A percentile compares a stretch with the other conserved stretches of the same genome.
Conservation (phyloP, 306 rosid species). For the Trifolium repens region DNA sequence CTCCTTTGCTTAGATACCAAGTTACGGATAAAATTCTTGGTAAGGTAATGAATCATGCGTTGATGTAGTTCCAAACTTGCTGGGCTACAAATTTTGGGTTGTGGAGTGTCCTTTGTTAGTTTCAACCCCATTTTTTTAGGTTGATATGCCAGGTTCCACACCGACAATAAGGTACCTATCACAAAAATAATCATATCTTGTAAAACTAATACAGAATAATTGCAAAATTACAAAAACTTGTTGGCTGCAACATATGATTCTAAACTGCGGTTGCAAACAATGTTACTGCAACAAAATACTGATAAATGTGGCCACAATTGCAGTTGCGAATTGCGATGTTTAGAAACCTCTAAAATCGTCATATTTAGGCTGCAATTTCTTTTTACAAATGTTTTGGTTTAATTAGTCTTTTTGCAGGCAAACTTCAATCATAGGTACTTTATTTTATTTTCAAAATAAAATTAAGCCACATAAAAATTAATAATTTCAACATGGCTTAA, state of each 20-base stretch:
- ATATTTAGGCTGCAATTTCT: neutral
- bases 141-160: slow-evolving; percentile 44
- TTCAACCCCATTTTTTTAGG: slow-evolving; percentile 70
- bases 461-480: neutral
- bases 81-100: slow-evolving; percentile 45
- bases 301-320: neutral
- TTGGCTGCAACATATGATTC: neutral
- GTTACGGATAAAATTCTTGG: slow-evolving; percentile 74
- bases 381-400: neutral
- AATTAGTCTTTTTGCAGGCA: slow-evolving; percentile 1
- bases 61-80: slow-evolving; percentile 51
- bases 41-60: slow-evolving; percentile 67
- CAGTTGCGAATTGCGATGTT: neutral
- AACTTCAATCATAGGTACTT: neutral
- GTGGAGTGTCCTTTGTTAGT: slow-evolving; percentile 54
- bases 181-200: slow-evolving; percentile 13
- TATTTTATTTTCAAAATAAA: neutral
- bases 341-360: neutral
- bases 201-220: slow-evolving; percentile 8
- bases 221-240: slow-evolving; percentile 4
- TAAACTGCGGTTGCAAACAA: neutral
- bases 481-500: slow-evolving; percentile 9
- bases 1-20: slow-evolving; percentile 90
- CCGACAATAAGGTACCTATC: slow-evolving; percentile 45
- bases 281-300: neutral